phyloP scores from a whole-genome alignment of 164 flowering plant species.

The Brasenia schreberi region DNA sequence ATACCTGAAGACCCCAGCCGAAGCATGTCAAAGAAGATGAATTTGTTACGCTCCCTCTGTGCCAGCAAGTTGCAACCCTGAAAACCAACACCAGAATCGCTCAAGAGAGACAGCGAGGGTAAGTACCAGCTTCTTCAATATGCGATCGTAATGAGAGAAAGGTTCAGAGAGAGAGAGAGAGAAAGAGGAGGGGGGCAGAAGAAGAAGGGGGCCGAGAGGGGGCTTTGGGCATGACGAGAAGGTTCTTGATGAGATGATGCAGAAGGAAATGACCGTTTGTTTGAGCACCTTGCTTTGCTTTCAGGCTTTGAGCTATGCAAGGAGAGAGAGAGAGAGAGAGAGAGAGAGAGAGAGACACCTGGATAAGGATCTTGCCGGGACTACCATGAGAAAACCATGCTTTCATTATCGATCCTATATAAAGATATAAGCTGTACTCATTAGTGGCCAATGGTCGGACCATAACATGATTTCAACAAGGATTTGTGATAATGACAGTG shows the following conservation, averaged over 20 bases:
- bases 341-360: too few relatives aligned
- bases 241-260: slow-evolving; percentile 50
- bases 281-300: slow-evolving; percentile 18
- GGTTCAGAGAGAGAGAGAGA: slow-evolving; percentile 66
- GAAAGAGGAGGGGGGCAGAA: slow-evolving; percentile 43
- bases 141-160: slow-evolving; percentile 85
- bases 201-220: slow-evolving; percentile 34
- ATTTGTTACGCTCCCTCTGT: slow-evolving; percentile 47
- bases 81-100: background rate
- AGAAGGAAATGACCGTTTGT: slow-evolving; percentile 73
- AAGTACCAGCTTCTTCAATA: slow-evolving; percentile 65
- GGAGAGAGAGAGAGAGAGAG: too few relatives aligned
- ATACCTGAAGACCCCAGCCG: slow-evolving; percentile 41
- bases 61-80: slow-evolving; percentile 79
- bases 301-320: too few relatives aligned
- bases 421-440: too few relatives aligned
- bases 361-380: too few relatives aligned
- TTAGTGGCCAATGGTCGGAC: too few relatives aligned
- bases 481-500: too few relatives aligned
- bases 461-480: too few relatives aligned
- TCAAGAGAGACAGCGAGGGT: background rate
- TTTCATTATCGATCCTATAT: too few relatives aligned
- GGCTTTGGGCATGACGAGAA: slow-evolving; percentile 5
- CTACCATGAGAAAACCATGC: too few relatives aligned
- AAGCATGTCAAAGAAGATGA: slow-evolving; percentile 69